Conservation (phyloP, 495 filamentous ascomycete species). For the Rhypophila decipiens region DNA sequence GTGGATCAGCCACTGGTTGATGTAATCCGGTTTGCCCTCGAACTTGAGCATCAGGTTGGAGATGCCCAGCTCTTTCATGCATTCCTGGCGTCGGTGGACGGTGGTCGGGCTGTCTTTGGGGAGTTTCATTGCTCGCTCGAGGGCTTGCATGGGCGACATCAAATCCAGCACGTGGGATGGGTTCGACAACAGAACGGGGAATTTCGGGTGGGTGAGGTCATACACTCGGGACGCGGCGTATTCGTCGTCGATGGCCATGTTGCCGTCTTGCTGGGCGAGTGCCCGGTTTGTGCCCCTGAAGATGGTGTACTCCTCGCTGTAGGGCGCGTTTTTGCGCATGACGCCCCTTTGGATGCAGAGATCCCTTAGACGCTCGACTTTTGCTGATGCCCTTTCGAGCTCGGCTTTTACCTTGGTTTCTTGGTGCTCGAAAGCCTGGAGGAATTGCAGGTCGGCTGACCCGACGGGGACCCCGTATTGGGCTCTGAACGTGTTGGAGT, state of each 20-base stretch:
- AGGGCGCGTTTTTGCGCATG: slow-evolving; percentile 26
- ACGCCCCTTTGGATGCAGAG: slow-evolving; percentile 20
- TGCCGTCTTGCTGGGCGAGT: slow-evolving; percentile 10
- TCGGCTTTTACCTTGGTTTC: slow-evolving; percentile 5
- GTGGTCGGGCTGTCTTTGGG: slow-evolving; percentile 17
- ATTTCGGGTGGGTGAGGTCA: slow-evolving; percentile 19
- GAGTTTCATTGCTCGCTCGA: slow-evolving; percentile 14
- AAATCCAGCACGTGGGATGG: slow-evolving; percentile 24
- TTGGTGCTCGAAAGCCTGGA: slow-evolving; percentile 17
- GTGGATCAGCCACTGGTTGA: slow-evolving; percentile 44
- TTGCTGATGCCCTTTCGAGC: slow-evolving; percentile 11
- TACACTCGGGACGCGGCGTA: neutral
- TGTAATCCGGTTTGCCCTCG: slow-evolving; percentile 31
- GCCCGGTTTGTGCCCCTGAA: slow-evolving; percentile 6
- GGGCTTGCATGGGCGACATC: slow-evolving; percentile 11
- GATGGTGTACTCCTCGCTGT: slow-evolving; percentile 23
- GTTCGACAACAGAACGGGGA: slow-evolving; percentile 28
- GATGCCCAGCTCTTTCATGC: slow-evolving; percentile 31
- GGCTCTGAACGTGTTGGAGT: slow-evolving; percentile 11
- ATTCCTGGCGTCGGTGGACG: slow-evolving; percentile 14
- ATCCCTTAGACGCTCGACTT: slow-evolving; percentile 13
- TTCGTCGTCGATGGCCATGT: slow-evolving; percentile 17
- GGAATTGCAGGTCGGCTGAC: slow-evolving; percentile 24
- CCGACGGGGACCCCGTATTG: slow-evolving; percentile 16
- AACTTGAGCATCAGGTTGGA: slow-evolving; percentile 21